Percentiles rank a stretch among this genome's conserved stretches.
These are phyloP conservation scores for Ceratocystis variospora DNA, from an alignment of 2,329 filamentous ascomycete species.

Conservation along the genomic window DNA sequence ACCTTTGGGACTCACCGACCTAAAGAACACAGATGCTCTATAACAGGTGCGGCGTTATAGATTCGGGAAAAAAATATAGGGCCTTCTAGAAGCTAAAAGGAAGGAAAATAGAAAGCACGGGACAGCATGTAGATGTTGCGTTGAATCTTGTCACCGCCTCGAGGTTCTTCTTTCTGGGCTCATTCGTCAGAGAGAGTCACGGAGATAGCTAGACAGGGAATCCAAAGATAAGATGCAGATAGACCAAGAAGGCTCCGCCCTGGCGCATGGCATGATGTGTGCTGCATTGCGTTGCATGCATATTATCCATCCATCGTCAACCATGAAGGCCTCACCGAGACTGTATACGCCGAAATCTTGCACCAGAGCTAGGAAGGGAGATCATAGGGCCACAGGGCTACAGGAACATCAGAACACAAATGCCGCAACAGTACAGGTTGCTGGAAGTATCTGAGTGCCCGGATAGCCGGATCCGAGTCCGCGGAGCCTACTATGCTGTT, in stretches of 20 bases:
- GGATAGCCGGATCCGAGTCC: background rate
- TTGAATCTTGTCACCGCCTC: background rate
- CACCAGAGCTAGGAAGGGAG: background rate
- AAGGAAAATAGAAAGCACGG: slow-evolving; percentile 15
- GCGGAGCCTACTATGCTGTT: background rate
- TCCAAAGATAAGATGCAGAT: background rate
- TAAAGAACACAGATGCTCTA: background rate
- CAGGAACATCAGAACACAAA: too few species aligned
- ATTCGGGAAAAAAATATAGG: background rate
- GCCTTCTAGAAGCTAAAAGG: slow-evolving; percentile 3
- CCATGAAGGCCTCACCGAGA: background rate
- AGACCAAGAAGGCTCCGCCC: background rate
- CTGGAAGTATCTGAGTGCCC: background rate
- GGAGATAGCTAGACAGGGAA: background rate
- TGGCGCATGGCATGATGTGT: background rate
- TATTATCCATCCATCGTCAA: background rate
- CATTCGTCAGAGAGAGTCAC: slow-evolving; percentile 9
- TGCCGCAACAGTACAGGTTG: background rate
- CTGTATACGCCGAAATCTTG: background rate
- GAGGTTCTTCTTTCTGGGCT: background rate
- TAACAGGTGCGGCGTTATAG: background rate
- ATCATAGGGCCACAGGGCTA: too few species aligned
- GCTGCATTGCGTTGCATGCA: background rate
- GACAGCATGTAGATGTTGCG: background rate
- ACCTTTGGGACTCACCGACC: background rate